Evolutionary conservation across 164 flowering plant genomes (phyloP), one percentile per base, ranked within the genome.

Genomic region (Paratinospora sagittata): DNA sequence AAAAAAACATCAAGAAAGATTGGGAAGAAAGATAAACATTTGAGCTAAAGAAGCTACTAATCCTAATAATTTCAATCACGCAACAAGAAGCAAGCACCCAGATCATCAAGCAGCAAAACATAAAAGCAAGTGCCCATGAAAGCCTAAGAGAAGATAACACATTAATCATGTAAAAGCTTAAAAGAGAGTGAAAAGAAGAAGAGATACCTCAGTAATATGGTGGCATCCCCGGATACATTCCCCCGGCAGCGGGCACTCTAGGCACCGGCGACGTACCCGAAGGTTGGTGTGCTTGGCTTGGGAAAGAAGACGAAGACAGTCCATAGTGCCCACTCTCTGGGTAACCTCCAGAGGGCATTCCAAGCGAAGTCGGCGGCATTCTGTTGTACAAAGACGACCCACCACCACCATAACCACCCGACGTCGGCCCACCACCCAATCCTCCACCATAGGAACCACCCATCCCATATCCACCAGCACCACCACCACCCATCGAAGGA

Each of bases 191-290:
- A 13, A 67, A 45, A 26, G 49, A 30, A 45, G 60, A 6, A 41
- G 5, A 21, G 10, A 36, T 81, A 88, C 97, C 96, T 92, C 81
- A 92, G 74, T 83, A 90, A 57, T 88, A 89, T 23, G 90, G 90
- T 0, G 93, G 91, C 66, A 78, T 74, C 66, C 76, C 76, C 19
- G 78, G 93, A 72, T 94, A 94, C 88, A 89, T 80, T 65, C 88
- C 89, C 2, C 89, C 88, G 2, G 89, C 89, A 2, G 90, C 83
- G 6, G 93, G 91, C 70, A 84, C 88, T 67, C 97, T 87, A 0
- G 97, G 89, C 13, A 77, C 89, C 0, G 89, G 87, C 0, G 93
- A 88, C 5, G 85, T 72, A 60, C 88, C 90, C 0, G 89, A 69
- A 17, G 84, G 86, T 70, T 82, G 98, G 65, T 82, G 89, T 21